These are phyloP conservation scores for Trichomonascaceae sp. DNA, from an alignment of 1,139 yeast genomes.

Conservation along the genomic window DNA sequence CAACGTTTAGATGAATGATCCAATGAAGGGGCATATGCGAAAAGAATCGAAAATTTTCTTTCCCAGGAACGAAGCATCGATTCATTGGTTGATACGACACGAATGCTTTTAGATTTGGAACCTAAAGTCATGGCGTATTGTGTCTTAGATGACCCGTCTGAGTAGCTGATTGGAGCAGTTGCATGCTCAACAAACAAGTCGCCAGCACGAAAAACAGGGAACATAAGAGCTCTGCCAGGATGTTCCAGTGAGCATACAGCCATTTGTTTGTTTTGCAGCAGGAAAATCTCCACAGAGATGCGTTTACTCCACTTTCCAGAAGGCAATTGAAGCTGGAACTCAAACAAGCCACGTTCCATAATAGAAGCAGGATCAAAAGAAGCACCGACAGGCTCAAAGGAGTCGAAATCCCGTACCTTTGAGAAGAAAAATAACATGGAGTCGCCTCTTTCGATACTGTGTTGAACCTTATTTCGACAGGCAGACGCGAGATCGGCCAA, in stretches of 20 bases:
- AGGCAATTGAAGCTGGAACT: conserved; percentile 29
- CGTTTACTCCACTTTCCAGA: conserved; percentile 7
- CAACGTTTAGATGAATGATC: background rate
- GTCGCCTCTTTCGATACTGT: conserved; percentile 22
- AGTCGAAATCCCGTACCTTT: conserved; percentile 28
- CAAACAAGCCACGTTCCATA: conserved; percentile 31
- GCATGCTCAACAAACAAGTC: conserved; percentile 22
- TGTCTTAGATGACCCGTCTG: background rate
- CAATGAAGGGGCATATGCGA: background rate
- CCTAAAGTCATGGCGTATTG: background rate
- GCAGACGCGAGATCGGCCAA: conserved; percentile 20
- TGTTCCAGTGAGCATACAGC: conserved; percentile 34
- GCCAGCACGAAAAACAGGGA: conserved; percentile 30
- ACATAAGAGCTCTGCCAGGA: conserved; percentile 33
- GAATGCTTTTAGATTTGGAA: background rate
- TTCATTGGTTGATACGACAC: background rate
- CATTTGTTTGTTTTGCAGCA: conserved; percentile 19
- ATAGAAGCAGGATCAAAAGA: conserved; percentile 28
- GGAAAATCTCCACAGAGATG: conserved; percentile 27
- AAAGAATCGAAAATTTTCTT: background rate
- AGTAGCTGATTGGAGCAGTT: background rate
- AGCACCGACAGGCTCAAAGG: conserved; percentile 26
- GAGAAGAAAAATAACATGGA: conserved; percentile 26
- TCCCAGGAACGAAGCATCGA: conserved; percentile 4
- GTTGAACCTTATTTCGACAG: conserved; percentile 18